phyloP scores from a whole-genome alignment of 768 basidiomycete species.

The Kockovaella imperatae region DNA sequence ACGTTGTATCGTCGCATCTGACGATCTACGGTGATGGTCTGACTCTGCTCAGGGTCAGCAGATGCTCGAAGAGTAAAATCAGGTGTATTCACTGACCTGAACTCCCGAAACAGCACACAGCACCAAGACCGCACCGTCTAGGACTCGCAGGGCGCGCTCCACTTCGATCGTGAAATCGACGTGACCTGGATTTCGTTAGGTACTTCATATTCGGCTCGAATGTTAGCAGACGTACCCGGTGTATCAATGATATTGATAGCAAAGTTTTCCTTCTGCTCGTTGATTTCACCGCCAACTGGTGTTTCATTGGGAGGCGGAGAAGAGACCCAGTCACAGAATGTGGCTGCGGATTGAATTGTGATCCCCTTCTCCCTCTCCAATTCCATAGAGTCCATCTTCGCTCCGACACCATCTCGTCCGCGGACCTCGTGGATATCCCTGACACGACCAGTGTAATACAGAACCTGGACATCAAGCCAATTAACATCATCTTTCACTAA shows the following conservation, averaged over 20 bases:
- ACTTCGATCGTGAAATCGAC: slow-evolving; percentile 99
- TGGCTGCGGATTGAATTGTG: slow-evolving; percentile 97
- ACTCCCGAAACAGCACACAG: slow-evolving; percentile 96
- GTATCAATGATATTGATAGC: slow-evolving; percentile 98
- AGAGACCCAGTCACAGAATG: slow-evolving; percentile 89
- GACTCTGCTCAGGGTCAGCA: slow-evolving; percentile 58
- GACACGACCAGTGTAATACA: slow-evolving; percentile 94
- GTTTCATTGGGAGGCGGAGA: not conserved
- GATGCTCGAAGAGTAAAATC: not conserved
- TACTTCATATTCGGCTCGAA: not conserved
- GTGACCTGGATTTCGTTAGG: slow-evolving; percentile 59
- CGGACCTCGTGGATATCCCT: slow-evolving; percentile 94
- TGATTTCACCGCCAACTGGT: slow-evolving; percentile 13
- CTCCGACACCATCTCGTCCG: slow-evolving; percentile 89
- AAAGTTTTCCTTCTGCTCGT: slow-evolving; percentile 63
- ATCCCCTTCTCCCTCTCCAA: slow-evolving; percentile 98
- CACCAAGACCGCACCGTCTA: slow-evolving; percentile 94
- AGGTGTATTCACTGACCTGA: slow-evolving; percentile 52
- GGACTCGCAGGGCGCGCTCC: slow-evolving; percentile 86
- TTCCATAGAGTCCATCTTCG: slow-evolving; percentile 99
- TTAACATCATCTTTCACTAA: too few species aligned
- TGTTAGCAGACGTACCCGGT: slow-evolving; percentile 55
- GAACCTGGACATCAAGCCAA: slow-evolving; percentile 43
- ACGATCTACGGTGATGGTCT: slow-evolving; percentile 97
- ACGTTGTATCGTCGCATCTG: slow-evolving; percentile 98